Evolutionary conservation across 257 asterid genomes (phyloP).

Genomic region (Petrea volubilis): DNA sequence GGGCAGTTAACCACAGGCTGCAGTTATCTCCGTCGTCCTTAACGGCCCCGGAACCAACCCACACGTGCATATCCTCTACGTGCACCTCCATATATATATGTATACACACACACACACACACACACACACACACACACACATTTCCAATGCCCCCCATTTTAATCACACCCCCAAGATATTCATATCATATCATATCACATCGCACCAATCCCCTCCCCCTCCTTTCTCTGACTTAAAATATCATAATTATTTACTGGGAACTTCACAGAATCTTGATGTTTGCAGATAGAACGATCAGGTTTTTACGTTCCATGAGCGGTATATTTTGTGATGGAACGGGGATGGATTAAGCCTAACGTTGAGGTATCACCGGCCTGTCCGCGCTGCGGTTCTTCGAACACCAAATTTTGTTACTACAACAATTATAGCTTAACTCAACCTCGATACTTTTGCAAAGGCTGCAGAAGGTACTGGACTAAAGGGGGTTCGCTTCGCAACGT

Average conservation of each 20-base stretch:
- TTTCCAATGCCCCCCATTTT: not conserved
- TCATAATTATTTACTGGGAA: not conserved
- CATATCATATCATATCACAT: not conserved
- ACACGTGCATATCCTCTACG: constrained; percentile 58
- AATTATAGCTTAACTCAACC: constrained; percentile 85
- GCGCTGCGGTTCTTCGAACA: constrained; percentile 75
- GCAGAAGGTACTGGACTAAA: constrained; percentile 83
- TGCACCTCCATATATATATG: not conserved
- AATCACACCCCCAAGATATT: too few species aligned
- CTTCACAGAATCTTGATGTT: not conserved
- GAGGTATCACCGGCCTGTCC: constrained; percentile 67
- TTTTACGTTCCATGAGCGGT: constrained; percentile 24
- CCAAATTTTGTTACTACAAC: constrained; percentile 86
- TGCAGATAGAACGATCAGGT: not conserved
- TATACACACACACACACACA: too few species aligned
- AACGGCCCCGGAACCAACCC: constrained; percentile 43
- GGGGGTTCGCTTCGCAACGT: constrained; percentile 85
- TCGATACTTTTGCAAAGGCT: constrained; percentile 74
- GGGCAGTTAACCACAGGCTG: constrained; percentile 27
- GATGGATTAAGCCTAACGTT: constrained; percentile 53
- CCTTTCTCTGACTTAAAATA: constrained; percentile 3
- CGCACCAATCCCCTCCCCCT: constrained; percentile 9
- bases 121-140: too few species aligned
- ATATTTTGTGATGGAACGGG: constrained; percentile 50
- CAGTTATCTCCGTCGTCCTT: constrained; percentile 36